Conservation (phyloP, 805 yeast genomes). For the Vanderwaltozyma polyspora region DNA sequence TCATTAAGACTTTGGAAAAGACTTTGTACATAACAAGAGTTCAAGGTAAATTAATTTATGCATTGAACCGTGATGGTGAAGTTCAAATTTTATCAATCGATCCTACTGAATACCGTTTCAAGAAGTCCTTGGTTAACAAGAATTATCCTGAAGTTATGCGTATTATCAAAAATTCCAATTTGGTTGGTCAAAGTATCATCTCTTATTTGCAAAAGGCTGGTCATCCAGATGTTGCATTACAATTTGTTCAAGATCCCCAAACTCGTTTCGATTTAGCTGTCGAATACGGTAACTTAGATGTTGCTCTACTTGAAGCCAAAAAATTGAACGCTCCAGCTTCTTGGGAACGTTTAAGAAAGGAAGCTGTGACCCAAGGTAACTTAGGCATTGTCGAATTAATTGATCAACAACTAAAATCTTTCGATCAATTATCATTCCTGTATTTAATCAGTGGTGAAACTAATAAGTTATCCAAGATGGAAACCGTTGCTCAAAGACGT, state of each 20-base stretch:
- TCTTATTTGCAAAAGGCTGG: slow-evolving; percentile 92
- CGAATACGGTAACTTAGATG: slow-evolving; percentile 79
- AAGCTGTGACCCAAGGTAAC: slow-evolving; percentile 86
- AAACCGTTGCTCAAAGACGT: slow-evolving; percentile 35
- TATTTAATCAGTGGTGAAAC: slow-evolving; percentile 77
- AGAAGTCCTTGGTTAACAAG: slow-evolving; percentile 79
- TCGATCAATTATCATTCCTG: slow-evolving; percentile 83
- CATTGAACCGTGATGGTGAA: slow-evolving; percentile 76
- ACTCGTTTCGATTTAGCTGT: slow-evolving; percentile 91
- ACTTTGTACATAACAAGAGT: slow-evolving; percentile 75
- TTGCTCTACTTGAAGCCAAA: slow-evolving; percentile 84
- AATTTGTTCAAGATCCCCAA: slow-evolving; percentile 93
- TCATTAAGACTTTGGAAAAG: slow-evolving; percentile 81
- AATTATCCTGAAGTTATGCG: slow-evolving; percentile 87
- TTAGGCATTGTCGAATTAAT: slow-evolving; percentile 74
- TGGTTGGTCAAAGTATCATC: slow-evolving; percentile 95
- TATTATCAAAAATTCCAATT: slow-evolving; percentile 74
- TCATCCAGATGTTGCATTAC: slow-evolving; percentile 93
- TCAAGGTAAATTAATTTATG: slow-evolving; percentile 57
- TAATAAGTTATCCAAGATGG: slow-evolving; percentile 71
- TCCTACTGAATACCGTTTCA: slow-evolving; percentile 95
- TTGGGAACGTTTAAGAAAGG: slow-evolving; percentile 78
- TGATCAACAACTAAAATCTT: slow-evolving; percentile 74
- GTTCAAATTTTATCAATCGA: slow-evolving; percentile 73
- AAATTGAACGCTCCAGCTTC: slow-evolving; percentile 52